phyloP scores from a whole-genome alignment of 1,139 yeast genomes.

The Hansenula sp. region DNA sequence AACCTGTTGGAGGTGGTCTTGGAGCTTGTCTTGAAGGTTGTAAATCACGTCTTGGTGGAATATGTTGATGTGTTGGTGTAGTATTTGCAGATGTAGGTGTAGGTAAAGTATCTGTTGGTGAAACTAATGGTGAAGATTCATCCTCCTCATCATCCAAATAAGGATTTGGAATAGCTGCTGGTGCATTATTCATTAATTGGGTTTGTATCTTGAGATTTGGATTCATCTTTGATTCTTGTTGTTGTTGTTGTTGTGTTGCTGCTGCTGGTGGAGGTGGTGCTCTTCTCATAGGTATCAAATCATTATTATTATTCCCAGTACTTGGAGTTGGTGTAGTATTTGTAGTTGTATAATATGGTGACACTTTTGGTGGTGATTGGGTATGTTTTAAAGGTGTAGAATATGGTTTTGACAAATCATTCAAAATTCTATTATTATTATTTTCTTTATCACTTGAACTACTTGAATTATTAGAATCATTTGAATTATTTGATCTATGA shows the following conservation, averaged over 20 bases:
- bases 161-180: constrained; percentile 25
- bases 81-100: constrained; percentile 5
- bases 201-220: constrained; percentile 25
- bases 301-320: constrained; percentile 5
- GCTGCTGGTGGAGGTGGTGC: constrained; percentile 42
- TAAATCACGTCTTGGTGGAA: constrained; percentile 9
- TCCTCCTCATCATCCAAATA: constrained; percentile 16
- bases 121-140: constrained; percentile 5
- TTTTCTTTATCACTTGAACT: constrained; percentile 15
- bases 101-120: constrained; percentile 3
- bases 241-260: constrained; percentile 7
- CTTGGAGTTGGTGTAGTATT: constrained; percentile 5
- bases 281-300: constrained; percentile 39
- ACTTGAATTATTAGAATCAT: constrained; percentile 17
- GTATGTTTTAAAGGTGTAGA: constrained; percentile 17
- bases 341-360: constrained; percentile 18
- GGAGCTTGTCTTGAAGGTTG: constrained; percentile 24
- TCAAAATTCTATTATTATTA: constrained; percentile 14
- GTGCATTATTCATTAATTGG: constrained; percentile 14
- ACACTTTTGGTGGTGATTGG: constrained; percentile 22
- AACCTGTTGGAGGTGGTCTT: constrained; percentile 15
- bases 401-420: constrained; percentile 23
- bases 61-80: neutral
- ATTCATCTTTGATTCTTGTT: constrained; percentile 10
- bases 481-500: constrained; percentile 18